Evolutionary conservation across 2,329 filamentous ascomycete genomes (phyloP), one percentile per base, ranked within the genome.

Genomic region (Fusarium sp.): DNA sequence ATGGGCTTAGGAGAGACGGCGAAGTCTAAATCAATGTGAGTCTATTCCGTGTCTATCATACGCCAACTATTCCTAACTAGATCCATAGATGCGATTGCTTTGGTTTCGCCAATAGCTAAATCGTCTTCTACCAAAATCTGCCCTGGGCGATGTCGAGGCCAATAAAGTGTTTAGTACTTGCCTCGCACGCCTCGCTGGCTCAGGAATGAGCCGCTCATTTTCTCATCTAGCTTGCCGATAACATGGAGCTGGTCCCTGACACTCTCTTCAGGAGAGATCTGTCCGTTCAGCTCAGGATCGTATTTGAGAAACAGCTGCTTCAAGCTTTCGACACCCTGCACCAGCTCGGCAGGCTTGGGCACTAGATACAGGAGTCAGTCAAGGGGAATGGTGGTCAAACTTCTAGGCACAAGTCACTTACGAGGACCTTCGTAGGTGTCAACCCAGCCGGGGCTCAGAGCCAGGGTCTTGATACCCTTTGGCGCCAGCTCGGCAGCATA

Each of bases 401-500:
- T 37, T 5, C 16, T 11, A 7, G 13, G 13, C 30, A 37, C 8
- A 13, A n/a, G 23, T 7, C 7, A 31, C 51, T 55, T 34, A 55
- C 52, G 7, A n/a, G 52, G 39, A n/a, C 52, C 52, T 4, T 55
- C 39, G 12, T 39, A 55, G 6, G 52, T 55, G 10, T 44, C 52
- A 1, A 44, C 52, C 52, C 52, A 55, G 18, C 52, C 52, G 7
- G 52, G 52, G 15, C 52, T 44, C 18, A 44, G 27, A 3, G 52
- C 13, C 15, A 55, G 13, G 7, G 52, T 44, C 40, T 55, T 55
- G 39, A 55, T 55, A 5, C 52, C 40, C 30, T 55, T 55, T 7
- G 52, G 52, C 4, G 28, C 30, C 7, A 55, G 40, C 10, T 55
- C 52, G 12, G 15, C 40, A 1, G 39, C 52, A 7, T 55, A 55